Evolutionary conservation across 129 eudicot species (phyloP), one percentile per base, ranked within the genome.

Genomic region (Saussurea involucrata): DNA sequence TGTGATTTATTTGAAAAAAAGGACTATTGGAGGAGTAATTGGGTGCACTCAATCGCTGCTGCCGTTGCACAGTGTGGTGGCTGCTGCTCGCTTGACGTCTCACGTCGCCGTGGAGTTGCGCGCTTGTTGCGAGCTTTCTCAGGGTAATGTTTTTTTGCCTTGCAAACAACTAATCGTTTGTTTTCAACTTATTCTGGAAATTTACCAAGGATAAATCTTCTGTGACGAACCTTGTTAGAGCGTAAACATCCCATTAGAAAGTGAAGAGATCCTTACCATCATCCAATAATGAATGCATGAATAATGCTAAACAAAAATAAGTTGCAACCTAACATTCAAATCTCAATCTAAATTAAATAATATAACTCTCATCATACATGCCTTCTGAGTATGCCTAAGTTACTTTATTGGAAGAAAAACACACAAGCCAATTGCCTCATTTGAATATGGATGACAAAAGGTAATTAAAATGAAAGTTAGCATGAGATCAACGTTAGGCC

Each of bases 101-200:
- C 83, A 88, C 78, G 31, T 86, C 46, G 58, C 84, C 24, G 80
- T 83, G 11, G 82, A 86, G 67, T 80, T 86, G 21, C 89, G 92
- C 17, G 84, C 92, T 58, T 88, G 88, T 40, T 88, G 92, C 75
- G 88, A 88, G 88, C 82, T 88, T 85, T 83, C 93, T 68, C 93
- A 86, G 83, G 93, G 93, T 79, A 72, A 69, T n/a, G 63, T 17
- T 12, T 17, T 12, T 71, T 44, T 24, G 15, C 15, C 2, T 10
- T 66, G 12, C 32, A 17, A 17, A 67, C 46, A 32, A 18, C 5
- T 68, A 8, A 9, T 76, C 5, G 2, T 24, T 3, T 24, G 10
- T 33, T 36, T 68, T 12, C n/a, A 17, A 34, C 17, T 68, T 69
- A 5, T 68, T 68, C 13, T 34, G 36, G 25, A 20, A 2, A 15